phyloP scores from a whole-genome alignment of 345 rosid species.

The Eucalyptus sideroxylon region DNA sequence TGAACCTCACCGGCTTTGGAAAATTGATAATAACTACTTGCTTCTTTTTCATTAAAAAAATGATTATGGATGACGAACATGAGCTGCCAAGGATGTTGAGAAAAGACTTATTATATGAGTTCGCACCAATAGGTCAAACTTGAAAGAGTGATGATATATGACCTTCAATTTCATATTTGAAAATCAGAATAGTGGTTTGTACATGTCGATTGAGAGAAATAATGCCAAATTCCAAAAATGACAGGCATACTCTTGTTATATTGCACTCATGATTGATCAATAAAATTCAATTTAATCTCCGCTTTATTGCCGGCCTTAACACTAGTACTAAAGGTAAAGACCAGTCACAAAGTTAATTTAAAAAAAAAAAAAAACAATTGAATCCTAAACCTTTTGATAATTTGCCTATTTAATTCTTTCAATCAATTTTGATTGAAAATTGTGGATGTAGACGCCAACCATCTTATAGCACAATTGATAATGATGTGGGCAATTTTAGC shows the following conservation, averaged over 20 bases:
- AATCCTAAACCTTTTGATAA: too few species aligned
- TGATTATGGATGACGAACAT: neutral
- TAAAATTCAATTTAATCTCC: neutral
- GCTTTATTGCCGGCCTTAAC: neutral
- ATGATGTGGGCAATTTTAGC: neutral
- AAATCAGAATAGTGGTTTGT: neutral
- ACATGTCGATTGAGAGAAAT: neutral
- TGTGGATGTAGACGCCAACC: fast-evolving
- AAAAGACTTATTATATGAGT: neutral
- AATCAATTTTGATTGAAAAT: too few species aligned
- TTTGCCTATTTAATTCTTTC: too few species aligned
- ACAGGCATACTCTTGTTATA: neutral
- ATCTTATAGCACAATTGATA: neutral
- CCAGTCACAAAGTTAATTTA: neutral
- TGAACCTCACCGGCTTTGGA: neutral
- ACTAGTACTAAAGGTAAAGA: neutral
- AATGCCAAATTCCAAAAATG: neutral
- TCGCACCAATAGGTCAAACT: neutral
- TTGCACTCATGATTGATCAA: neutral
- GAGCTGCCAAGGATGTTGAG: neutral
- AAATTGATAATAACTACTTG: neutral
- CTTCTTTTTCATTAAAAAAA: neutral
- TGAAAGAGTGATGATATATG: neutral
- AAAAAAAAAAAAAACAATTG: neutral
- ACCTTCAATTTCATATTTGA: neutral